Evolutionary conservation across 1,139 yeast genomes (phyloP).

Genomic region (Magnusiomyces ingens): DNA sequence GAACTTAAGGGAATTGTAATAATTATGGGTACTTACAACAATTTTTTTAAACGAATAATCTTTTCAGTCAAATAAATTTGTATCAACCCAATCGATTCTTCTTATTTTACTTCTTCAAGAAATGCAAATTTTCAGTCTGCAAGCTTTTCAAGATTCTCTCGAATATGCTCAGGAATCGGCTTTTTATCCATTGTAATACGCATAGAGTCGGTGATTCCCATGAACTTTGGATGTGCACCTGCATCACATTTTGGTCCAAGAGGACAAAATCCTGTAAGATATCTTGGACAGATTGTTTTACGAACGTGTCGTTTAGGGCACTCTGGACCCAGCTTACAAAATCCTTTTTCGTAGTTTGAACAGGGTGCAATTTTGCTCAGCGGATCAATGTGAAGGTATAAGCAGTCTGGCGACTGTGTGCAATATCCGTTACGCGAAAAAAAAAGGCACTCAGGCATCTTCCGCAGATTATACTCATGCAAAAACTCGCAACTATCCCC

Average conservation of each 20-base stretch:
- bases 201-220: conserved; percentile 35
- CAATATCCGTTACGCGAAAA: conserved; percentile 79
- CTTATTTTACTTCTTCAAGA: not conserved
- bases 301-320: conserved; percentile 81
- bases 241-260: conserved; percentile 38
- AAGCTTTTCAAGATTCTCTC: conserved; percentile 7
- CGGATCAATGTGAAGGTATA: conserved; percentile 88
- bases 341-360: conserved; percentile 75
- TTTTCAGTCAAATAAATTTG: too few relatives aligned
- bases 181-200: conserved; percentile 30
- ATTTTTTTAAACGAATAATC: too few relatives aligned
- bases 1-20: too few relatives aligned
- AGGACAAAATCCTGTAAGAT: conserved; percentile 90
- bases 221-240: conserved; percentile 38
- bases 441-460: conserved; percentile 95
- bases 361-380: conserved; percentile 83
- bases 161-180: conserved; percentile 5
- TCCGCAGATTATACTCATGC: conserved; percentile 88
- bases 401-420: conserved; percentile 91
- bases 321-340: conserved; percentile 86
- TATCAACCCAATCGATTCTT: too few relatives aligned
- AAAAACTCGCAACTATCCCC: conserved; percentile 94
- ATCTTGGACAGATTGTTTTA: conserved; percentile 72
- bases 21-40: too few relatives aligned
- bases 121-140: not conserved